These are phyloP conservation scores for Raphanus raphanistrum DNA, from an alignment of 345 rosid genomes.

Conservation along the genomic window DNA sequence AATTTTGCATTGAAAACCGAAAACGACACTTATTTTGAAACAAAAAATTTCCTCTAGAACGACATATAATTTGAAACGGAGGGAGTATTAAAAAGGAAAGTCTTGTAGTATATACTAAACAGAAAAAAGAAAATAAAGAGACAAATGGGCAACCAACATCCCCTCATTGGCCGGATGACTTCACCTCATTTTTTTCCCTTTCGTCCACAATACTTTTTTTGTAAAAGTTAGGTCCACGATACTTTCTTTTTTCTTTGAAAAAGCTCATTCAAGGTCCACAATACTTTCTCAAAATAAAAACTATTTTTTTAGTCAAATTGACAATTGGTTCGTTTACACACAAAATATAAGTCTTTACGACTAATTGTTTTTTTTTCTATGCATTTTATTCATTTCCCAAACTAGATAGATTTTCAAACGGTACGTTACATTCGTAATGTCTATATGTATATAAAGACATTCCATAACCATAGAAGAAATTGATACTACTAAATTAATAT, in stretches of 20 bases:
- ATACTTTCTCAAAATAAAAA: neutral
- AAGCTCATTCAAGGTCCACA: too few species aligned
- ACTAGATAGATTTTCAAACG: neutral
- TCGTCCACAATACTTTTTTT: neutral
- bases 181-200: neutral
- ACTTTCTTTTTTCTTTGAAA: neutral
- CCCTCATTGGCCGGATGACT: conserved; percentile 17
- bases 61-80: too few species aligned
- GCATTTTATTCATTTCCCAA: neutral
- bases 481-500: neutral
- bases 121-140: neutral
- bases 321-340: neutral
- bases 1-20: too few species aligned
- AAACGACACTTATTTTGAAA: too few species aligned
- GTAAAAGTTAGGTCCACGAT: neutral
- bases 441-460: neutral
- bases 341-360: neutral
- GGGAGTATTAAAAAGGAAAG: neutral
- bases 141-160: neutral
- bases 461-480: neutral
- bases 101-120: neutral
- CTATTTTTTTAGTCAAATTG: neutral
- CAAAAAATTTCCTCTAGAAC: too few species aligned
- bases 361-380: neutral
- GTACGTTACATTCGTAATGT: neutral